These are phyloP conservation scores for Aaosphaeria arxii DNA, from an alignment of 2,329 filamentous ascomycete species.

Conservation along the genomic window DNA sequence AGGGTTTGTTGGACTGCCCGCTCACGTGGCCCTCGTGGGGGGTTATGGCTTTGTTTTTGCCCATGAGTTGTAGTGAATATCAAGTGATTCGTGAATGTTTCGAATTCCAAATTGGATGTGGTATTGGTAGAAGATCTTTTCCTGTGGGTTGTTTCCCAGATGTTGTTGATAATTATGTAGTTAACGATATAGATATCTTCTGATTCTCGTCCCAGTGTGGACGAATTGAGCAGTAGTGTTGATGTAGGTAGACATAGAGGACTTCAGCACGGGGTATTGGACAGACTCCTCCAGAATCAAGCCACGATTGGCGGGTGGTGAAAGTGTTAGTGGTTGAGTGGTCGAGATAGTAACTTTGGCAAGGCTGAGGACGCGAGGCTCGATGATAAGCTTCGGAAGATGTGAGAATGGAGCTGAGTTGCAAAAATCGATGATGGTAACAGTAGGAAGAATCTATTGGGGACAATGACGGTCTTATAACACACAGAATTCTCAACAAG, in stretches of 20 bases:
- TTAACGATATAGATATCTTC: neutral
- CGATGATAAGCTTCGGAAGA: too few species aligned
- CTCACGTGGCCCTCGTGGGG: slow-evolving; percentile 30
- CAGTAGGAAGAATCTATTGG: too few species aligned
- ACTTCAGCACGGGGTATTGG: neutral
- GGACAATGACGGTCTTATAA: too few species aligned
- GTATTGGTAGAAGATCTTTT: too few species aligned
- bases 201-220: neutral
- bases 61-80: slow-evolving; percentile 9
- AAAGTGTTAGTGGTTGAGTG: neutral
- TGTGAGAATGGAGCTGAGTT: too few species aligned
- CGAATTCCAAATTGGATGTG: too few species aligned
- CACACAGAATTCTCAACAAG: too few species aligned
- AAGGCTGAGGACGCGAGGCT: too few species aligned
- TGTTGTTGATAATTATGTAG: neutral
- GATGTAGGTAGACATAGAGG: neutral
- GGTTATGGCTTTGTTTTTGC: slow-evolving; percentile 12
- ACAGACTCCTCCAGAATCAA: neutral
- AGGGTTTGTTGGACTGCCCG: slow-evolving; percentile 46
- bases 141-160: neutral
- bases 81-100: too few species aligned
- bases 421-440: too few species aligned
- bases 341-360: too few species aligned
- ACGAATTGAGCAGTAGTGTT: neutral
- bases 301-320: neutral